Evolutionary conservation across 768 basidiomycete species (phyloP), one percentile per base, ranked within the genome.

Genomic region (Calocybe gangraenosa): DNA sequence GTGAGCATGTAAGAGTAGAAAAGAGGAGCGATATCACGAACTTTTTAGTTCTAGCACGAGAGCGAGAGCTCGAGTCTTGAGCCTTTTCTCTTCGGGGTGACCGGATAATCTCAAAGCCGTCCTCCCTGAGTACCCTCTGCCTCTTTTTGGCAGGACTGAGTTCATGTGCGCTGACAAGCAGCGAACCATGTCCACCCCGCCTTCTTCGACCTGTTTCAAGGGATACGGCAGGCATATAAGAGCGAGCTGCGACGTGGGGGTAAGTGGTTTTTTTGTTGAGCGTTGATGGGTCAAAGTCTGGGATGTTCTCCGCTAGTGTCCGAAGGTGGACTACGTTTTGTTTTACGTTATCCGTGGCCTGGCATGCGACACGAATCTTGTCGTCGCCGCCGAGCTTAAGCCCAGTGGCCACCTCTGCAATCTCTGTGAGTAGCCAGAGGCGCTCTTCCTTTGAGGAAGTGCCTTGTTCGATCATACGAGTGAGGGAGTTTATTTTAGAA

Each of bases 331-430:
- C 59, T 37, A 73, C 66, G 62, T 88, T 82, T 7, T 66, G 65
- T 57, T 83, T 79, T 65, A 97, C 82, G 56, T 81, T 86, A 69
- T 97, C 93, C 30, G 90, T 89, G 20, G 92, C 92, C 51, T 83
- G 84, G 54, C 85, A 91, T 15, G 92, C 92, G 49, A 95, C 91
- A 58, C 92, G 81, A 65, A 97, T 95, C 74, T 97, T 97, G 80
- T 98, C 96, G 65, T 97, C 95, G 43, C 89, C 90, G 20, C 95
- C 94, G 49, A 92, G 79, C 65, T 93, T 92, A 67, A 96, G 86
- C 36, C 89, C 77, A 37, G 77, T 72, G 0, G 93, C 93, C 65
- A 97, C 95, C 44, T 98, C 94, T 6, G 93, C 92, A 58, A 98
- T 92, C 61, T 96, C 91, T 37, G 82, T 78, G 54, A 99, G 81